Conservation (phyloP, 1,284 basidiomycete genomes). For the Sanghuangporus baumii region DNA sequence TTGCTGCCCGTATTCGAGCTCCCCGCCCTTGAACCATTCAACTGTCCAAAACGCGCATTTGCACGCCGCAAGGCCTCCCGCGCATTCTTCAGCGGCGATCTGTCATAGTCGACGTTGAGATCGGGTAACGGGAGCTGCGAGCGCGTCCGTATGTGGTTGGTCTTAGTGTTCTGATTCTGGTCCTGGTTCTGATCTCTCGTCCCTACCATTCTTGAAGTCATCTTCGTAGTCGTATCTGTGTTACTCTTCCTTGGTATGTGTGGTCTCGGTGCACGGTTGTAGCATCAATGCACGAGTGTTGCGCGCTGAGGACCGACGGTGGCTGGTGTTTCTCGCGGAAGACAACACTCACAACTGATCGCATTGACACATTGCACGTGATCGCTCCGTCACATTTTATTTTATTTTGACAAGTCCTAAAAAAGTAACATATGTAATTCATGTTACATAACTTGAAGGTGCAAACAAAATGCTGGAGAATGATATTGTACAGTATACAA, state of each 20-base stretch:
- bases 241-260: too few relatives aligned
- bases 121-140: constrained; percentile 13
- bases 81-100: constrained; percentile 18
- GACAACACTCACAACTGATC: neutral
- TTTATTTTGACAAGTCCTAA: neutral
- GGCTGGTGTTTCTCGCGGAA: neutral
- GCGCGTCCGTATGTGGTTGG: constrained; percentile 11
- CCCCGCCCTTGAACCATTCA: neutral
- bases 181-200: neutral
- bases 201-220: neutral
- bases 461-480: neutral
- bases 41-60: neutral
- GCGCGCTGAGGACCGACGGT: neutral
- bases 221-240: neutral
- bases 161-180: neutral
- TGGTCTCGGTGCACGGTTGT: neutral
- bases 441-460: neutral
- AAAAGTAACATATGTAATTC: neutral
- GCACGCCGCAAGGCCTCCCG: constrained; percentile 14
- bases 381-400: neutral
- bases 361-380: neutral
- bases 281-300: neutral
- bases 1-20: neutral
- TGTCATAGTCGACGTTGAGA: constrained; percentile 9
- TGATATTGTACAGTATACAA: neutral